Evolutionary conservation across 176 grass and related monocot species (phyloP).

Genomic region (Alloteropsis semialata): DNA sequence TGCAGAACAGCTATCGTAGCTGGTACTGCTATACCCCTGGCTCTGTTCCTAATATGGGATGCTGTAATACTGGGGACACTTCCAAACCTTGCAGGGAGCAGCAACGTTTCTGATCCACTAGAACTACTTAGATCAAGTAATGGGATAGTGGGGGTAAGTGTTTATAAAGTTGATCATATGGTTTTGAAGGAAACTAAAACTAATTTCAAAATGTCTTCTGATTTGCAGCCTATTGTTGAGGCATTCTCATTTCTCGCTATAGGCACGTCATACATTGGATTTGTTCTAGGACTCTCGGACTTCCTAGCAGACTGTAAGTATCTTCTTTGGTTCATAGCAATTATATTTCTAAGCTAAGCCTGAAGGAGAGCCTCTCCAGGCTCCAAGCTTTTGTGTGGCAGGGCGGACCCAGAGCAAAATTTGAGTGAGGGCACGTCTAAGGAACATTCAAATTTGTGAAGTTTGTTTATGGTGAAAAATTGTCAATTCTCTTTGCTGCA

Average conservation of each 20-base stretch:
- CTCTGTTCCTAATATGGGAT: constrained; percentile 89
- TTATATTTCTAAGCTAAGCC: constrained; percentile 10
- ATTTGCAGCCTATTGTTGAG: constrained; percentile 80
- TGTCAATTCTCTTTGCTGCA: no score
- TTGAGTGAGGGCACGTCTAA: no score
- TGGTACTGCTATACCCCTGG: constrained; percentile 85
- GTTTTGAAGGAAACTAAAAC: background rate
- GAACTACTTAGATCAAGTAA: constrained; percentile 73
- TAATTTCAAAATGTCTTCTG: constrained; percentile 16
- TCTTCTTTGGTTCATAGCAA: constrained; percentile 1
- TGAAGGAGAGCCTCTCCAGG: background rate
- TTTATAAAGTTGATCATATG: constrained; percentile 13
- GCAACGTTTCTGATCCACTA: constrained; percentile 52
- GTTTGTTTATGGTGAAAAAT: no score
- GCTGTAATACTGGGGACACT: constrained; percentile 86
- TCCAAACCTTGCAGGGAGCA: constrained; percentile 40
- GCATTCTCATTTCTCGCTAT: constrained; percentile 96
- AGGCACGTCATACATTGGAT: constrained; percentile 93
- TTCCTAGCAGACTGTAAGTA: constrained; percentile 92
- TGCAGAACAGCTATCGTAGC: constrained; percentile 76
- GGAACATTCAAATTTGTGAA: no score
- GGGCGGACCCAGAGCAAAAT: no score
- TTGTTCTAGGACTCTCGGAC: constrained; percentile 89
- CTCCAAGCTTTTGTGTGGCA: no score
- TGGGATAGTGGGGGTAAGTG: constrained; percentile 76